Percentiles rank a stretch among this genome's conserved stretches.
Evolutionary conservation across 1,284 basidiomycete species (phyloP).

Genomic region (Ganoderma lingzhi): DNA sequence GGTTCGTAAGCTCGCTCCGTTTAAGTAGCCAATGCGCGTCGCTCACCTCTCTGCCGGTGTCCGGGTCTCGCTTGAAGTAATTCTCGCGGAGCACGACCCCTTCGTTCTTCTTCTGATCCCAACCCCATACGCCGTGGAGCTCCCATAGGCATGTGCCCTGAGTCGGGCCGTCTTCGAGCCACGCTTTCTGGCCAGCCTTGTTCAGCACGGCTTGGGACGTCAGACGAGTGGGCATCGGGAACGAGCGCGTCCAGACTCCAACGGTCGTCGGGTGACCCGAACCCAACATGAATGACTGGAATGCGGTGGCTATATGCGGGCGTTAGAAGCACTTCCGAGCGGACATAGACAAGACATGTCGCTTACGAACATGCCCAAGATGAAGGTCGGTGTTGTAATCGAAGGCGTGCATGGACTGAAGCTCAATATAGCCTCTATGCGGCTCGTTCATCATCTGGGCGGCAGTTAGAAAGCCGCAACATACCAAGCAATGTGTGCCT

Average conservation of each 20-base stretch:
- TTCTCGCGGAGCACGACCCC: constrained; percentile 85
- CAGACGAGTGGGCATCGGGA: constrained; percentile 82
- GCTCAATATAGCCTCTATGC: constrained; percentile 90
- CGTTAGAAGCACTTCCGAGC: neutral
- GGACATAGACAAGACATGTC: neutral
- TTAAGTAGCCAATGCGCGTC: neutral
- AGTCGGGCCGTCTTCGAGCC: constrained; percentile 77
- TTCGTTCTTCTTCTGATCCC: constrained; percentile 74
- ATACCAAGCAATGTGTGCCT: neutral
- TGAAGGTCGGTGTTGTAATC: constrained; percentile 97
- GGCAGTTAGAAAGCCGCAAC: neutral
- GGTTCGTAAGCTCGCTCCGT: neutral
- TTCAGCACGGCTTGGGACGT: constrained; percentile 69
- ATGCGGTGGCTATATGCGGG: constrained; percentile 67
- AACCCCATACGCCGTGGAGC: constrained; percentile 94
- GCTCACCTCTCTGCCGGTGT: constrained; percentile 63
- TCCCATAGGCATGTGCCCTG: constrained; percentile 85
- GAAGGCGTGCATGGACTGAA: constrained; percentile 85
- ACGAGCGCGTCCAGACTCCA: constrained; percentile 80
- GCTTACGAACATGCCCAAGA: constrained; percentile 82
- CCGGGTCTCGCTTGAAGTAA: constrained; percentile 83
- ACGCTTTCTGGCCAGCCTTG: constrained; percentile 63
- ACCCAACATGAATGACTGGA: constrained; percentile 87
- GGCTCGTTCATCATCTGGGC: constrained; percentile 94
- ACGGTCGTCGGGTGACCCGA: constrained; percentile 81